Evolutionary conservation across 2,329 filamentous ascomycete genomes (phyloP).

Genomic region (Alternaria incomplexa): DNA sequence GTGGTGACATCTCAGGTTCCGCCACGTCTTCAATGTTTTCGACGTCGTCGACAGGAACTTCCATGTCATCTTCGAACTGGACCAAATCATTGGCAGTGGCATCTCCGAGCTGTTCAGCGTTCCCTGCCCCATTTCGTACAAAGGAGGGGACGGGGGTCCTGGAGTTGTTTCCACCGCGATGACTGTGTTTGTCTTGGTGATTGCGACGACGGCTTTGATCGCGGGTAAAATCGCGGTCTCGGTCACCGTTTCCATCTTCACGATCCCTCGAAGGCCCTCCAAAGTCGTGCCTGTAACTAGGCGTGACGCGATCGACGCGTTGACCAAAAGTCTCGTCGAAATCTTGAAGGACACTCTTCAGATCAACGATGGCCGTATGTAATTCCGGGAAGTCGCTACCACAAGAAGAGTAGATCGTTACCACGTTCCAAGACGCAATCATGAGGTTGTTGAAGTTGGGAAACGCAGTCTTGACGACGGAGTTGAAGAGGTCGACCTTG

Average conservation of each 20-base stretch:
- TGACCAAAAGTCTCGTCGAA: constrained; percentile 25
- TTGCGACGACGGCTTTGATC: neutral
- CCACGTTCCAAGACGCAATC: constrained; percentile 40
- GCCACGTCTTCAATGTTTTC: neutral
- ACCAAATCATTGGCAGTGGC: neutral
- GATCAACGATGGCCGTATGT: constrained; percentile 29
- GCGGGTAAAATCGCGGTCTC: neutral
- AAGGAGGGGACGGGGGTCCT: too few species aligned
- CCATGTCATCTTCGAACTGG: neutral
- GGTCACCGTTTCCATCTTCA: neutral
- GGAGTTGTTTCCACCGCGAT: neutral
- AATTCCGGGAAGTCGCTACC: constrained; percentile 37
- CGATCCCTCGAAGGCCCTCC: neutral
- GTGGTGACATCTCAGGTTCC: neutral
- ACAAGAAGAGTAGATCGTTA: constrained; percentile 33
- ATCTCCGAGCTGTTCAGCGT: neutral
- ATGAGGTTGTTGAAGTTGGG: constrained; percentile 41
- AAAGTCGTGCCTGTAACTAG: constrained; percentile 4
- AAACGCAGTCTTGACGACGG: constrained; percentile 30
- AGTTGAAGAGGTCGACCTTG: constrained; percentile 39
- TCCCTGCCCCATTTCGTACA: neutral
- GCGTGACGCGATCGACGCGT: constrained; percentile 1
- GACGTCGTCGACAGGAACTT: neutral
- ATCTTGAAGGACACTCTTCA: constrained; percentile 35
- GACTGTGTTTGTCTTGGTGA: neutral